Evolutionary conservation across 2,329 filamentous ascomycete genomes (phyloP).

Genomic region (Colletotrichum cereale): DNA sequence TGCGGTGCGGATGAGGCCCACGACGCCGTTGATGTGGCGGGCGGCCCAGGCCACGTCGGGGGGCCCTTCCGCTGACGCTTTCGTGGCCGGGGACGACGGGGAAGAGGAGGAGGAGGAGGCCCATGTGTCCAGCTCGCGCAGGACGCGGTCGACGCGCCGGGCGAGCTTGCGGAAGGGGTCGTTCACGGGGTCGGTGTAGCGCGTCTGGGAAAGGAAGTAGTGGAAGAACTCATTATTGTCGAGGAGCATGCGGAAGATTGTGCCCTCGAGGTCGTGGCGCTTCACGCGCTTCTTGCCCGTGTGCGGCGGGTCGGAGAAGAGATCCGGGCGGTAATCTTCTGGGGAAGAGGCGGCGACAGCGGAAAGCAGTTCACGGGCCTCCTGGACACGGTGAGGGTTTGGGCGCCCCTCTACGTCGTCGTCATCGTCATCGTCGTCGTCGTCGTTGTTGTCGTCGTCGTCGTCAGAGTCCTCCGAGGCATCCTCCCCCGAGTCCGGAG

Average conservation of each 20-base stretch:
- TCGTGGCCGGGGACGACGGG: neutral
- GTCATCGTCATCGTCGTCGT: neutral
- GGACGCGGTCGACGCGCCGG: slow-evolving; percentile 61
- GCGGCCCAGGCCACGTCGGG: slow-evolving; percentile 63
- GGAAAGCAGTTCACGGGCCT: slow-evolving; percentile 65
- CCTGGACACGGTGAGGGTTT: slow-evolving; percentile 57
- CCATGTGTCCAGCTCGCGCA: slow-evolving; percentile 57
- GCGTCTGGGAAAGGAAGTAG: slow-evolving; percentile 61
- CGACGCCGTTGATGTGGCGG: slow-evolving; percentile 58
- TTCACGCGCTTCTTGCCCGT: slow-evolving; percentile 51
- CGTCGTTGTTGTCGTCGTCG: no score
- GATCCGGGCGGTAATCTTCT: slow-evolving; percentile 61
- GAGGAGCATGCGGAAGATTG: slow-evolving; percentile 66
- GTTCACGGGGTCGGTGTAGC: slow-evolving; percentile 58
- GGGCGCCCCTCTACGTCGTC: slow-evolving; percentile 36
- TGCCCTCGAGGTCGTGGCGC: slow-evolving; percentile 62
- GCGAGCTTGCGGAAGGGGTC: slow-evolving; percentile 63
- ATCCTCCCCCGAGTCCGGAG: slow-evolving; percentile 35
- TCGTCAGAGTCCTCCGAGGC: slow-evolving; percentile 28
- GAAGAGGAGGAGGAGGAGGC: slow-evolving; percentile 33
- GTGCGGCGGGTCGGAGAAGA: slow-evolving; percentile 52
- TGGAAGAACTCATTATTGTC: slow-evolving; percentile 67
- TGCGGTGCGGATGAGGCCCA: slow-evolving; percentile 57
- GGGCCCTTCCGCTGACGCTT: slow-evolving; percentile 47
- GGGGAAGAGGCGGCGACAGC: slow-evolving; percentile 53